Conservation (phyloP, 176 grass and related monocot species). For the Microstegium vimineum region DNA sequence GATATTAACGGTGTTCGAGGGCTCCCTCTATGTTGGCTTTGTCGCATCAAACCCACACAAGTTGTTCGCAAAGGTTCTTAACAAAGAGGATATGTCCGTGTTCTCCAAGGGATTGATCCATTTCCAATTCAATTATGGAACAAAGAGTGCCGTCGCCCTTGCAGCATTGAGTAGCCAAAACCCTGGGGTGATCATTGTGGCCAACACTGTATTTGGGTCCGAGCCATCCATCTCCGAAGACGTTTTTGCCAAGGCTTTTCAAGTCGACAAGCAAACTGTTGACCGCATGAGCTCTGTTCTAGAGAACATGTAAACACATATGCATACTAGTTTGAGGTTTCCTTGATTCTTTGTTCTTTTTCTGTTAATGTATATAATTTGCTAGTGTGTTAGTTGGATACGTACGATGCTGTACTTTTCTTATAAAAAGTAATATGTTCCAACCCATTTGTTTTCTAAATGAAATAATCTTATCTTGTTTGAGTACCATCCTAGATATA, state of each 20-base stretch:
- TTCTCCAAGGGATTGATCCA: background rate
- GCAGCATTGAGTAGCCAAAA: background rate
- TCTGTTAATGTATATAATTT: too few relatives aligned
- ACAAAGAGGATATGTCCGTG: background rate
- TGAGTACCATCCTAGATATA: too few relatives aligned
- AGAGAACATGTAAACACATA: background rate
- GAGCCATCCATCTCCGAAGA: background rate
- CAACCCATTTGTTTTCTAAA: too few relatives aligned
- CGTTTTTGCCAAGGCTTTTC: background rate
- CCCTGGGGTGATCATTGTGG: too few relatives aligned
- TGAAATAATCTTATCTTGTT: too few relatives aligned
- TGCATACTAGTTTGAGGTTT: too few relatives aligned
- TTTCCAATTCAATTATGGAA: background rate
- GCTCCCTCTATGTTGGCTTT: background rate
- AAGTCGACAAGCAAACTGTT: background rate
- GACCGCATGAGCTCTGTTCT: background rate
- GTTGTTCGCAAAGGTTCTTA: background rate
- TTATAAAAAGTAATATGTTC: too few relatives aligned
- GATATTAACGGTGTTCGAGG: background rate
- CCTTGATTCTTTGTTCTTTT: too few relatives aligned
- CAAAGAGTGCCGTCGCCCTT: background rate
- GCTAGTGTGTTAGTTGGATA: too few relatives aligned
- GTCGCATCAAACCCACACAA: background rate
- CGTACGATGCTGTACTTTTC: too few relatives aligned
- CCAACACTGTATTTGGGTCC: background rate